Evolutionary conservation across 2,329 filamentous ascomycete genomes (phyloP).

Genomic region (Alternaria triticimaculans): DNA sequence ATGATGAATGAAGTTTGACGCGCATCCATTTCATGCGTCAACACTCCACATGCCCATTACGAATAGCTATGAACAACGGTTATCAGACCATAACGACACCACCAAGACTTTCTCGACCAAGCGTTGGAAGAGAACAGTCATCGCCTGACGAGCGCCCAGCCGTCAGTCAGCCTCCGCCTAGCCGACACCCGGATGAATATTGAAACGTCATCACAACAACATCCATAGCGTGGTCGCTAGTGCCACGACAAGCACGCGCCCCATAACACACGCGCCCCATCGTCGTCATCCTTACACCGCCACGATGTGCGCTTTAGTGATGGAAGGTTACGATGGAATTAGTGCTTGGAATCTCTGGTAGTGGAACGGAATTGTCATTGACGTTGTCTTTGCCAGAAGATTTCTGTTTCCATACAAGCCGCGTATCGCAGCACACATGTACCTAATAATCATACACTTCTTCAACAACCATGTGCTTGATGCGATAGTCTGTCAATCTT

Average conservation of each 20-base stretch:
- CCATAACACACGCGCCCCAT: background rate
- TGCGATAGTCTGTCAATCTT: background rate
- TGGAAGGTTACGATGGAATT: background rate
- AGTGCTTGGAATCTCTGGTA: background rate
- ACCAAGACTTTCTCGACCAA: constrained; percentile 31
- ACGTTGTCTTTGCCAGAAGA: background rate
- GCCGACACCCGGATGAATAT: background rate
- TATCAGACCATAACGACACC: constrained; percentile 8
- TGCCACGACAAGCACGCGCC: background rate
- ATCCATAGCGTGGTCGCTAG: constrained; percentile 1
- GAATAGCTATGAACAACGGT: background rate
- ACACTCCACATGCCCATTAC: background rate
- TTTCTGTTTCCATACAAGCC: background rate
- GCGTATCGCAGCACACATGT: background rate
- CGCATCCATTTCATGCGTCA: background rate
- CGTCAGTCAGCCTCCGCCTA: background rate
- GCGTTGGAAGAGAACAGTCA: constrained; percentile 37
- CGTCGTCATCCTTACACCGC: background rate
- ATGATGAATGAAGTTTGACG: background rate
- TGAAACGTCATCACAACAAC: constrained; percentile 8
- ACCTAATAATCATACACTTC: background rate
- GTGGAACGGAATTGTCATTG: background rate
- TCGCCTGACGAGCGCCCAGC: background rate
- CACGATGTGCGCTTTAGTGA: background rate
- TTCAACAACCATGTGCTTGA: background rate